A percentile compares a stretch with the other conserved stretches of the same genome.
phyloP scores from a whole-genome alignment of 768 basidiomycete species.

The Auricularia sp. region DNA sequence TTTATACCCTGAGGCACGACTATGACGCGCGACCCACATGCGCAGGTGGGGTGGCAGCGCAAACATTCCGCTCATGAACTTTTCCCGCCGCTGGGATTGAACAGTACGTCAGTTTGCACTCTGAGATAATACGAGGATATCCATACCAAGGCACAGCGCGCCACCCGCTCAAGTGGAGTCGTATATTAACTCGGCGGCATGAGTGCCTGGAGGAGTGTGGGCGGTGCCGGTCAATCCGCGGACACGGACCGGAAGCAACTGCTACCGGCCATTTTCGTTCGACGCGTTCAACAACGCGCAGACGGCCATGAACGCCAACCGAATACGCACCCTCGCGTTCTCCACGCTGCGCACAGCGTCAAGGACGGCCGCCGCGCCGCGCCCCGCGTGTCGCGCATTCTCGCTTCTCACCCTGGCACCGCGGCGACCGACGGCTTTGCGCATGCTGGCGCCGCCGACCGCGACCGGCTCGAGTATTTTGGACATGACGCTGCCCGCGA shows the following conservation, averaged over 20 bases:
- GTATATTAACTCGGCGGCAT: too few relatives aligned
- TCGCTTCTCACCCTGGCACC: background rate
- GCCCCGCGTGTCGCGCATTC: background rate
- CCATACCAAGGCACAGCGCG: too few relatives aligned
- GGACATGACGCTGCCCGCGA: constrained; percentile 1
- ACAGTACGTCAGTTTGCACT: too few relatives aligned
- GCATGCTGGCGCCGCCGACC: background rate
- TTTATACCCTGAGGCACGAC: background rate
- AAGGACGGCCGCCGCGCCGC: background rate
- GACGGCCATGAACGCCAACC: background rate
- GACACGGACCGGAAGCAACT: too few relatives aligned
- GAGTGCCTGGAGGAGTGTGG: too few relatives aligned
- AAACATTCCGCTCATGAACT: background rate
- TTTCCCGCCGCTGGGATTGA: too few relatives aligned
- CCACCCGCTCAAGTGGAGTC: too few relatives aligned
- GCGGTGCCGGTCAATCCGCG: too few relatives aligned
- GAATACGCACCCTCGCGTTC: constrained; percentile 1
- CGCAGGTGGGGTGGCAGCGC: background rate
- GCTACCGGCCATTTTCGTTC: too few relatives aligned
- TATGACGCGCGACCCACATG: background rate
- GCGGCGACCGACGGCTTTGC: background rate
- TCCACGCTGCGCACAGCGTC: background rate
- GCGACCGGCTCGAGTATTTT: background rate
- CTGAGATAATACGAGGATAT: too few relatives aligned
- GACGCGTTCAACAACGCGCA: too few relatives aligned